Conservation (phyloP, 2,329 filamentous ascomycete species). For the Daldinia sp. region DNA sequence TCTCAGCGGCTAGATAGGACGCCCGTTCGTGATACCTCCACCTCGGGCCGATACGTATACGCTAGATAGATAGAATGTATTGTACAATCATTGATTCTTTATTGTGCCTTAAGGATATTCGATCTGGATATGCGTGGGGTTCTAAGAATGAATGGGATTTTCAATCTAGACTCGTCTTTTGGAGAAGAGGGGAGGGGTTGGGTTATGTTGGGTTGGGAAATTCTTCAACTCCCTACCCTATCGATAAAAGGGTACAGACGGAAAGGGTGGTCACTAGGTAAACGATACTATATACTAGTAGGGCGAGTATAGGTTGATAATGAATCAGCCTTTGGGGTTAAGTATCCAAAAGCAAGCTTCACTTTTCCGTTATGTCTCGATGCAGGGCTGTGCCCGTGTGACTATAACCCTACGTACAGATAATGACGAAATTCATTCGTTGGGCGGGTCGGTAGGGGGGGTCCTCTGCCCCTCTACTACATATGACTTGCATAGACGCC, state of each 20-base stretch:
- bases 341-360: background rate
- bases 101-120: slow-evolving; percentile 1
- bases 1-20: background rate
- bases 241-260: background rate
- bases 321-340: background rate
- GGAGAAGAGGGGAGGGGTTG: slow-evolving; percentile 5
- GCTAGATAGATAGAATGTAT: too few species aligned
- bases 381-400: slow-evolving; percentile 14
- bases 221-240: background rate
- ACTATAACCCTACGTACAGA: slow-evolving; percentile 4
- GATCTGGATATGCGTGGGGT: slow-evolving; percentile 8
- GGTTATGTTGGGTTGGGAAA: slow-evolving; percentile 5
- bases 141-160: slow-evolving; percentile 7
- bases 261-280: background rate
- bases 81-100: background rate
- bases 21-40: slow-evolving; percentile 19
- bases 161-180: background rate
- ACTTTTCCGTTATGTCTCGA: slow-evolving; percentile 18
- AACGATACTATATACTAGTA: slow-evolving; percentile 1
- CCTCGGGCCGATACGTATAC: slow-evolving; percentile 12
- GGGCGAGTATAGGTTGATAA: slow-evolving; percentile 1
- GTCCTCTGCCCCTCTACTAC: slow-evolving; percentile 5
- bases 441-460: too few species aligned
- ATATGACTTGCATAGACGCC: slow-evolving; percentile 34
- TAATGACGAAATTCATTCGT: background rate